These are phyloP conservation scores for Trematosphaeria pertusa DNA, from an alignment of 2,329 filamentous ascomycete genomes.

Conservation along the genomic window DNA sequence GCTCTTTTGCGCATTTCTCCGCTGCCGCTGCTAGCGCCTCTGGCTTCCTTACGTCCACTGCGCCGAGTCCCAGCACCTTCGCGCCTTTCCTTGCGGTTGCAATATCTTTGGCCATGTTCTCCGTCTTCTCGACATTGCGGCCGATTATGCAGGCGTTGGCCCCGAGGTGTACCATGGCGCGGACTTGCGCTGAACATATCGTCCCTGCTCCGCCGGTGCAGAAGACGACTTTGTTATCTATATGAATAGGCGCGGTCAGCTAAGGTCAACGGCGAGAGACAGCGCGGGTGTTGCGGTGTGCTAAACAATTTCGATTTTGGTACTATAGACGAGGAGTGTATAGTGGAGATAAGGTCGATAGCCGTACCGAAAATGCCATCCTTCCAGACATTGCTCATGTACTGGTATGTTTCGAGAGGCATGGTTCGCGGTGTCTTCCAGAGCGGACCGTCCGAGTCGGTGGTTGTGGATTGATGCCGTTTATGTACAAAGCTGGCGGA, in stretches of 20 bases:
- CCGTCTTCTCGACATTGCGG: constrained; percentile 87
- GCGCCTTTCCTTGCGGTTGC: constrained; percentile 78
- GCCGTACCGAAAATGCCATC: constrained; percentile 82
- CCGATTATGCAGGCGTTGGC: constrained; percentile 95
- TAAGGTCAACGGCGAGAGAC: not conserved
- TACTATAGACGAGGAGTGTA: not conserved
- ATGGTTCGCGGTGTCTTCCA: constrained; percentile 55
- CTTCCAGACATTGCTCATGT: constrained; percentile 83
- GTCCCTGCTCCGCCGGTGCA: constrained; percentile 93
- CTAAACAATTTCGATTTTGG: too few relatives aligned
- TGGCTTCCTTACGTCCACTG: constrained; percentile 70
- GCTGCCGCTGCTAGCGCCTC: constrained; percentile 76
- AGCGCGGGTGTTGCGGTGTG: constrained; percentile 2
- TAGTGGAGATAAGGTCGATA: not conserved
- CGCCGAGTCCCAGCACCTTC: constrained; percentile 85
- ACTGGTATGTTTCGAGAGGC: constrained; percentile 74
- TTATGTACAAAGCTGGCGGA: constrained; percentile 1
- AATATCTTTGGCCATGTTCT: constrained; percentile 80
- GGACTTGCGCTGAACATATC: constrained; percentile 93
- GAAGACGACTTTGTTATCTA: constrained; percentile 88
- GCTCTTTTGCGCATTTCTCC: constrained; percentile 78
- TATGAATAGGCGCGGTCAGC: constrained; percentile 8
- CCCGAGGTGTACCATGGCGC: constrained; percentile 87
- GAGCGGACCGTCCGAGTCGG: constrained; percentile 15
- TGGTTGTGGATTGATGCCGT: constrained; percentile 4